Conservation (phyloP, 2,329 filamentous ascomycete genomes). For the Fusarium armeniacum region DNA sequence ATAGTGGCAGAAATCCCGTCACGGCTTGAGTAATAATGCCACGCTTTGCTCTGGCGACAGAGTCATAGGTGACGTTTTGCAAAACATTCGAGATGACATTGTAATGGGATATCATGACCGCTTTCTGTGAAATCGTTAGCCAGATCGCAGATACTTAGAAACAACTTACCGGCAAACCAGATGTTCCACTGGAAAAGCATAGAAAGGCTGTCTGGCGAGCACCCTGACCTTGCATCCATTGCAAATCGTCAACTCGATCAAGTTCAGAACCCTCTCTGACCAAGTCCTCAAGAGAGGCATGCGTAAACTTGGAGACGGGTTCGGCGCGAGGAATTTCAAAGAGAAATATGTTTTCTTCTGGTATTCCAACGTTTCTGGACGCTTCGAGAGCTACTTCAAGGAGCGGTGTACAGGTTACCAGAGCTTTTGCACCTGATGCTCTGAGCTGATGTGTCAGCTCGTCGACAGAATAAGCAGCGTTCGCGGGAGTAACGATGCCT, state of each 20-base stretch:
- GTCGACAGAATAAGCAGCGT: conserved; percentile 76
- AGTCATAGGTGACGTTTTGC: conserved; percentile 66
- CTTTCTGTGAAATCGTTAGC: conserved; percentile 68
- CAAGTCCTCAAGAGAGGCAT: conserved; percentile 72
- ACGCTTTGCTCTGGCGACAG: conserved; percentile 52
- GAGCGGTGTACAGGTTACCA: conserved; percentile 79
- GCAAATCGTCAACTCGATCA: conserved; percentile 64
- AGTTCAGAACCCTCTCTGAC: conserved; percentile 70
- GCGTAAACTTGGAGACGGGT: conserved; percentile 61
- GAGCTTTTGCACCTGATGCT: conserved; percentile 74
- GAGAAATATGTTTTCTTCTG: conserved; percentile 74
- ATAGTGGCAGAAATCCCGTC: conserved; percentile 80
- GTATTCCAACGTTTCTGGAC: conserved; percentile 72
- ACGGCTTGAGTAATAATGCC: conserved; percentile 60
- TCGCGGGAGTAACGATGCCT: conserved; percentile 79
- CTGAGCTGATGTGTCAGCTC: conserved; percentile 81
- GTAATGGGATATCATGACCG: conserved; percentile 84
- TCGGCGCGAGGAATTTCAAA: conserved; percentile 70
- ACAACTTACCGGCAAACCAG: conserved; percentile 74
- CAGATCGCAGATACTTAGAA: accelerated
- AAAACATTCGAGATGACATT: conserved; percentile 84
- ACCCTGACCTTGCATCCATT: conserved; percentile 75
- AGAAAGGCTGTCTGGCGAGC: conserved; percentile 78
- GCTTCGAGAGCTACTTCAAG: conserved; percentile 74
- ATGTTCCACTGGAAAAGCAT: conserved; percentile 85